Evolutionary conservation across 176 grass and related monocot genomes (phyloP), one percentile per base, ranked within the genome.

Genomic region (Thalia dealbata): DNA sequence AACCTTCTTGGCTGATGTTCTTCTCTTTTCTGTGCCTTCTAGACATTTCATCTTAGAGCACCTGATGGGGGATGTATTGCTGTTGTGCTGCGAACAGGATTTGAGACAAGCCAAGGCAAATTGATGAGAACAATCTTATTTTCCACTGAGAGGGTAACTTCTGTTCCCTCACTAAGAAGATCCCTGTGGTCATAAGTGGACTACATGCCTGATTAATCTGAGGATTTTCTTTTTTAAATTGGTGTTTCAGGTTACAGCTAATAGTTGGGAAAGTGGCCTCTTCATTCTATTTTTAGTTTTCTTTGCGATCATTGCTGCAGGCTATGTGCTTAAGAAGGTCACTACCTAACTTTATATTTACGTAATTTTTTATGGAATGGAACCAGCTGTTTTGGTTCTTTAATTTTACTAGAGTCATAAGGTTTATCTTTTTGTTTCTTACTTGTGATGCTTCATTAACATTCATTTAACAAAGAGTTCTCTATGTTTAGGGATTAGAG

Each of bases 101-200:
- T 99, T 79, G 95, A 99, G 90, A 99, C 95, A 66, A 99, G 90
- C 72, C 95, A 99, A 84, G 95, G 95, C 56, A 99, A 99, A 79
- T 79, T 99, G 80, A 99, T 99, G 95, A 78, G 95, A 84, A 99
- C 95, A 44, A 99, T 99, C 38, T 86, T 99, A 78, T 99, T 99
- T 88, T 99, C 95, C 54, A 99, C 95, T 67, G 95, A 99, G 64
- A 93, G 95, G 83, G 95, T 99, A 99, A 86, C 42, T 67, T 69
- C 28, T 79, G 64, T 73, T 86, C 30, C 45, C 48, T 62, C 50
- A 48, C 81, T 24, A 72, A 75, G 61, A 70, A 77, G 28, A 29
- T 77, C 24, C 22, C n/a, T 29, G 54, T 25, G 63, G 66, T 52
- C 79, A 32, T 25, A 71, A 56, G 58, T 64, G 2, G 63, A 79